Conservation (phyloP, 108 stramenopile genomes). For the Epipyxis sp. region DNA sequence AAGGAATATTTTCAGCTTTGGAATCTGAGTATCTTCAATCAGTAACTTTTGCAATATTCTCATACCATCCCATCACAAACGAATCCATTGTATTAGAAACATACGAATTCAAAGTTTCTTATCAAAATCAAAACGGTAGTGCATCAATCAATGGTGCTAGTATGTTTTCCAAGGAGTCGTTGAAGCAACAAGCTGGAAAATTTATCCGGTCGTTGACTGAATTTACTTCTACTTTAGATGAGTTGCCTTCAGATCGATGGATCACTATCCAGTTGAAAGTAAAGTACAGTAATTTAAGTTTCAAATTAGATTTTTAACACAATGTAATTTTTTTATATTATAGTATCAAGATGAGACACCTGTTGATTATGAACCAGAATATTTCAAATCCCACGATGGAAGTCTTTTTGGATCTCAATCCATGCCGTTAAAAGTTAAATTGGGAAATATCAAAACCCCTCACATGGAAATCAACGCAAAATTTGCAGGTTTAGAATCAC, state of each 20-base stretch:
- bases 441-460: background rate
- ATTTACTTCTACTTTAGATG: constrained; percentile 15
- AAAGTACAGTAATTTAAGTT: background rate
- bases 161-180: background rate
- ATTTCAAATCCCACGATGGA: background rate
- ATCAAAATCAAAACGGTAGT: background rate
- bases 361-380: constrained; percentile 25
- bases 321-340: background rate
- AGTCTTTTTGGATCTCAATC: background rate
- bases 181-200: constrained; percentile 20
- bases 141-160: background rate
- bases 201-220: constrained; percentile 24
- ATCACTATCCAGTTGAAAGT: constrained; percentile 14
- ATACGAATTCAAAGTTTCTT: constrained; percentile 29
- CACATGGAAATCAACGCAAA: background rate
- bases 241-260: background rate
- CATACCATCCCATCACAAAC: background rate
- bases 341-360: constrained; percentile 19
- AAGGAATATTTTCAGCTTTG: constrained; percentile 18
- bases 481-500: constrained; percentile 4
- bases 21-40: background rate
- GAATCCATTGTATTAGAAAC: background rate
- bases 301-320: background rate
- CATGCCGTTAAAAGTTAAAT: background rate
- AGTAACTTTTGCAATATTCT: background rate